phyloP scores from a whole-genome alignment of 176 grass and related monocot species.

The Musa acuminata region DNA sequence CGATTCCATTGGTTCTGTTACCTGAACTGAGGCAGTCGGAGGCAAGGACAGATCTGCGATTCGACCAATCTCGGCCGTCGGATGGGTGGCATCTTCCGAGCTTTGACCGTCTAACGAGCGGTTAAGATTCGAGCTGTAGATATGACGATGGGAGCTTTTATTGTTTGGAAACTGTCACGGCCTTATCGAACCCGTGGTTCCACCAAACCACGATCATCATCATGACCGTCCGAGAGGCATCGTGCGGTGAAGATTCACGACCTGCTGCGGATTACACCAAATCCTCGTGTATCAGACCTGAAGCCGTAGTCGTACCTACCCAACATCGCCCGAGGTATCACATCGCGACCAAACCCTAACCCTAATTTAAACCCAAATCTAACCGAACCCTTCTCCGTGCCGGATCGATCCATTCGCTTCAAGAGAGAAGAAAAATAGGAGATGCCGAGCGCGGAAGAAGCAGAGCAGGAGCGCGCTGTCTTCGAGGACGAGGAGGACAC shows the following conservation, averaged over 20 bases:
- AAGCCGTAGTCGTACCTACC: neutral
- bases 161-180: neutral
- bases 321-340: neutral
- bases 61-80: too few relatives aligned
- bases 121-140: too few relatives aligned
- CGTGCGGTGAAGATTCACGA: neutral
- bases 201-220: neutral
- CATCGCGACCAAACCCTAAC: constrained; percentile 16
- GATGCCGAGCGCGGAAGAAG: constrained; percentile 14
- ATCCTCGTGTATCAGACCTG: neutral
- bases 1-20: too few relatives aligned
- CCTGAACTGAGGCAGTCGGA: too few relatives aligned
- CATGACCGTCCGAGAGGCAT: neutral
- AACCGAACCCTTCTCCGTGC: neutral
- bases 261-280: neutral
- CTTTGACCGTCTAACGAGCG: too few relatives aligned
- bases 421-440: neutral
- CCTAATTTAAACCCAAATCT: constrained; percentile 20
- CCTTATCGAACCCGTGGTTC: neutral
- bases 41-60: too few relatives aligned
- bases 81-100: too few relatives aligned
- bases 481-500: constrained; percentile 4
- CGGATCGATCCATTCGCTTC: neutral
- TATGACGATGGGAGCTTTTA: too few relatives aligned
- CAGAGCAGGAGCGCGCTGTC: constrained; percentile 1